Percentiles rank a stretch among this genome's conserved stretches.
Evolutionary conservation across 2,329 filamentous ascomycete species (phyloP).

Genomic region (Chrysosporium queenslandicum): DNA sequence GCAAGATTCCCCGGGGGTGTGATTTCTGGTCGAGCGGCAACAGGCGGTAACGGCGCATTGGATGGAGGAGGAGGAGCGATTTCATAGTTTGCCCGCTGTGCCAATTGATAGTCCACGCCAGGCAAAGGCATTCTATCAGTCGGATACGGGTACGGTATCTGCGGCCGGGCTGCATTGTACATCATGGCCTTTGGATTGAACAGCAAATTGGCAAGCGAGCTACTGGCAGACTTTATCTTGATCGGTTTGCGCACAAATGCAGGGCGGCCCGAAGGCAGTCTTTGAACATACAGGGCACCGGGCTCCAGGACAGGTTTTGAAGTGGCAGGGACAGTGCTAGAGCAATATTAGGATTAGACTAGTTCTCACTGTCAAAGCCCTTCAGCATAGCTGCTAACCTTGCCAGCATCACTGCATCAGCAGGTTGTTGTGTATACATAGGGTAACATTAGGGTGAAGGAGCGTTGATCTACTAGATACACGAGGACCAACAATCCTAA

Average conservation of each 20-base stretch:
- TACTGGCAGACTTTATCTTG: conserved; percentile 8
- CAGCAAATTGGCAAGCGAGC: conserved; percentile 9
- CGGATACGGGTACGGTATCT: not conserved
- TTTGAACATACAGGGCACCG: conserved; percentile 14
- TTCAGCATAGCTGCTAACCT: not conserved
- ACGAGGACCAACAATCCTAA: no score
- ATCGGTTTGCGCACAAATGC: conserved; percentile 17
- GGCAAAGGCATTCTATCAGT: not conserved
- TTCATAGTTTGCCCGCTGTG: not conserved
- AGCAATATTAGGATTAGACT: not conserved
- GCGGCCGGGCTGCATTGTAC: not conserved
- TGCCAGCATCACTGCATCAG: not conserved
- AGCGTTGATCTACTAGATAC: not conserved
- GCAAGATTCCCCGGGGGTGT: not conserved
- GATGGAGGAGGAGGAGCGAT: no score
- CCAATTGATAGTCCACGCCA: not conserved
- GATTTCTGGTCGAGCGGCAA: not conserved
- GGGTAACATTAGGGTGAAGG: not conserved
- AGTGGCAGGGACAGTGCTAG: not conserved
- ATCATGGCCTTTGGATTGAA: not conserved
- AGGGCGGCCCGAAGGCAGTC: conserved; percentile 14
- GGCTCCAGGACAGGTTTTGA: conserved; percentile 9
- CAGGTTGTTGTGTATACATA: not conserved
- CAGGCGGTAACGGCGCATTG: not conserved
- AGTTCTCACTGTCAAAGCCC: not conserved